These are phyloP conservation scores for Aspergillus piperis DNA, from an alignment of 2,329 filamentous ascomycete genomes.

Conservation along the genomic window DNA sequence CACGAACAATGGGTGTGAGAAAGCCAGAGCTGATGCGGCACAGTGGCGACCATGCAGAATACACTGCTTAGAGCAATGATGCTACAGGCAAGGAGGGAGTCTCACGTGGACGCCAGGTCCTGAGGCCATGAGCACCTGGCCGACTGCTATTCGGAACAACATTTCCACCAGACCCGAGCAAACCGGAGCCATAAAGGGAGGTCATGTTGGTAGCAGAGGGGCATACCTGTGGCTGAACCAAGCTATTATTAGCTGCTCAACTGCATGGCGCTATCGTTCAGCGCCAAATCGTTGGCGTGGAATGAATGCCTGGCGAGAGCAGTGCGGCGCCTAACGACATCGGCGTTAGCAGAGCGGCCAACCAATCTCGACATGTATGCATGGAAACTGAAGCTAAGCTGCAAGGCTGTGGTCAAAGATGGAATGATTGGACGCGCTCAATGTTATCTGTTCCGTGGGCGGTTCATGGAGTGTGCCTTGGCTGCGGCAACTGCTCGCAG, in stretches of 20 bases:
- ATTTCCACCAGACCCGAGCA: neutral
- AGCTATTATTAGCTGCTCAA: too few relatives aligned
- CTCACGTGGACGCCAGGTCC: neutral
- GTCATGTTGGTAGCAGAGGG: neutral
- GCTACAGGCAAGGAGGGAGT: too few relatives aligned
- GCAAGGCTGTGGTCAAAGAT: neutral
- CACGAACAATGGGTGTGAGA: too few relatives aligned
- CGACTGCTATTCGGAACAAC: neutral
- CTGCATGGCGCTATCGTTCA: neutral
- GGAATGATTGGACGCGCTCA: neutral
- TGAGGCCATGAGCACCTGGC: neutral
- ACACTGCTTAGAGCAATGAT: too few relatives aligned
- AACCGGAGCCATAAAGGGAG: neutral
- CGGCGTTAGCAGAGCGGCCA: neutral
- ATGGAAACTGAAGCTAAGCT: neutral
- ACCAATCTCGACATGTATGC: neutral
- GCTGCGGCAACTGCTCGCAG: neutral
- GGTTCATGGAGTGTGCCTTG: neutral
- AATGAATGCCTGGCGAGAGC: neutral
- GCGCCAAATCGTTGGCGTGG: neutral
- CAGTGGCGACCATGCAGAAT: too few relatives aligned
- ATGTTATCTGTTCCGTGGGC: neutral
- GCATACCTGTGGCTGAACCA: too few relatives aligned
- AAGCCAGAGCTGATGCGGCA: too few relatives aligned
- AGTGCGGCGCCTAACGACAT: neutral